Percentiles rank a stretch among this genome's conserved stretches.
These are phyloP conservation scores for Metschnikowia gelsemii DNA, from an alignment of 805 yeast genomes.

Conservation along the genomic window DNA sequence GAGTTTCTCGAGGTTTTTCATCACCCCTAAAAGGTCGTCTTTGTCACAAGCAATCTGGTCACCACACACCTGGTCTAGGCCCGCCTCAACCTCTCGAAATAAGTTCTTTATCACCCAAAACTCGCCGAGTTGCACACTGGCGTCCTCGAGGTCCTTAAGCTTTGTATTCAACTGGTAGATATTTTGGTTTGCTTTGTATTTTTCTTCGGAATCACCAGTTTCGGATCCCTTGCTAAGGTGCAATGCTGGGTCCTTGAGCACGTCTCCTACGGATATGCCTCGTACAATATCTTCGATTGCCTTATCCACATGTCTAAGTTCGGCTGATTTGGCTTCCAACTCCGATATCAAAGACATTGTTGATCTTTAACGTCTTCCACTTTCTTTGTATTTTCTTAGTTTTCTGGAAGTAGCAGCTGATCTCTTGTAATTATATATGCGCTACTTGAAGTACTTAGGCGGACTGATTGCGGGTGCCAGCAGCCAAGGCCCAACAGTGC, in stretches of 20 bases:
- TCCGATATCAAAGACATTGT: constrained; percentile 7
- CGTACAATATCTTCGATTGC: constrained; percentile 3
- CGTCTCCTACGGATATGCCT: constrained; percentile 6
- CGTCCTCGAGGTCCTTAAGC: constrained; percentile 14
- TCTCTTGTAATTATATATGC: no score
- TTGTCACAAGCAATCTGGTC: constrained; percentile 13
- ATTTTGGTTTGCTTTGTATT: constrained; percentile 6
- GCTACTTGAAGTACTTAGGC: no score
- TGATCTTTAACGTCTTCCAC: not conserved
- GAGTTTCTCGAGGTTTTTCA: constrained; percentile 23
- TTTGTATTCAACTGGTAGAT: constrained; percentile 19
- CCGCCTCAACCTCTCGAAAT: constrained; percentile 23
- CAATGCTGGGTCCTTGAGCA: constrained; percentile 9
- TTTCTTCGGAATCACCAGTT: no score
- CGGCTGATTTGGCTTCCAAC: not conserved
- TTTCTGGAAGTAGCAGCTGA: no score
- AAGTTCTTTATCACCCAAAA: constrained; percentile 30
- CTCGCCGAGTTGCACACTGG: constrained; percentile 22
- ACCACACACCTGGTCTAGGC: constrained; percentile 16
- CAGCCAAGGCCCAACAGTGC: no score
- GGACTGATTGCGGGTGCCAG: no score
- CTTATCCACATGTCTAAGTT: constrained; percentile 5
- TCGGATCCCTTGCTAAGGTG: no score
- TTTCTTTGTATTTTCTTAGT: not conserved
- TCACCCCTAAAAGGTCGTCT: constrained; percentile 22